phyloP scores from a whole-genome alignment of 495 filamentous ascomycete genomes.

The Cryomyces minteri region DNA sequence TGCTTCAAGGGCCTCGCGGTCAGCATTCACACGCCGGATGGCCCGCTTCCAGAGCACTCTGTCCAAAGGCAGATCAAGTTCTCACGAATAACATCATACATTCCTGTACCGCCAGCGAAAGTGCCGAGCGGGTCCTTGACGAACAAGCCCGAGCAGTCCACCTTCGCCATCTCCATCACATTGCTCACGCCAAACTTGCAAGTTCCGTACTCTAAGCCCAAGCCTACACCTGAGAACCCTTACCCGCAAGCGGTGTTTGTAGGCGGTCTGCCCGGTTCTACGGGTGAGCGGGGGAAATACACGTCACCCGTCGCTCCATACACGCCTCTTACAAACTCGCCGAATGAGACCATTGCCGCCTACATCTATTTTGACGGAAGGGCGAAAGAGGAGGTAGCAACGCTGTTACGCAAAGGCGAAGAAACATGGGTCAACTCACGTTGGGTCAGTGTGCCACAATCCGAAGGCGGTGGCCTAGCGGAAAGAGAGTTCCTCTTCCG shows the following conservation, averaged over 20 bases:
- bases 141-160: constrained; percentile 71
- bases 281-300: constrained; percentile 33
- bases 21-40: constrained; percentile 82
- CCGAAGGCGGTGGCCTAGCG: constrained; percentile 82
- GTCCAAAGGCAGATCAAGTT: constrained; percentile 83
- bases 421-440: constrained; percentile 98
- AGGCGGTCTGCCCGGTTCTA: constrained; percentile 43
- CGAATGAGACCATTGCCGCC: constrained; percentile 91
- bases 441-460: constrained; percentile 86
- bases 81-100: constrained; percentile 89
- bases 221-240: constrained; percentile 50
- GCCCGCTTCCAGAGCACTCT: constrained; percentile 79
- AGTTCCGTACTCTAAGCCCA: constrained; percentile 78
- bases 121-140: constrained; percentile 42
- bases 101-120: constrained; percentile 80
- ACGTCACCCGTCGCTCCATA: constrained; percentile 56
- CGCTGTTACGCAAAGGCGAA: constrained; percentile 75
- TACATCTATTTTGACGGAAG: constrained; percentile 99
- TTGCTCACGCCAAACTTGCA: constrained; percentile 74
- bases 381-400: constrained; percentile 92
- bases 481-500: constrained; percentile 96
- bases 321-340: constrained; percentile 67
- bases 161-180: constrained; percentile 92
- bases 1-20: constrained; percentile 97
- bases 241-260: constrained; percentile 64